Base-by-base conservation (phyloP, 441 rosid genomes). In the Pelargonium fulgidum region DNA sequence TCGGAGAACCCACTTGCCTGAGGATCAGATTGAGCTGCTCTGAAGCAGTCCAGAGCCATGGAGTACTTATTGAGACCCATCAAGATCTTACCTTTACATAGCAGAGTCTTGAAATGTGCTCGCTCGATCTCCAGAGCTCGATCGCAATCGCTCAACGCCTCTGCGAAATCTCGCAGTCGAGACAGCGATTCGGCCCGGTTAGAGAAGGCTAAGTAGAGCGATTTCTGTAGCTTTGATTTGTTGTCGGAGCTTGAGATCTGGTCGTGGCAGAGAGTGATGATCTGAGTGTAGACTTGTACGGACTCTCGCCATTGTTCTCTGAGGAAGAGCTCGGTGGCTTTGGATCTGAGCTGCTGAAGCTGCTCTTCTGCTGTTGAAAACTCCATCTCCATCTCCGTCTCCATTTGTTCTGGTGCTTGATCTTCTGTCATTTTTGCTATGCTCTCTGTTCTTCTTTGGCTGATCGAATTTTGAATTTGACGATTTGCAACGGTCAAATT, bases 261-360 rank as follows among this genome's bases (percentile, higher is more conserved):
- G 58, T 44, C 69, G 20, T 77, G 79, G 77, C 90, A 87, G 52
- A 89, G 85, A 70, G 72, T 58, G 81, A 91, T 84, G 81, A 86
- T 77, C 66, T 78, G 81, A 22, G 93, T 76, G 81, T 88, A 93
- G 73, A 81, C 65, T 33, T 72, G 74, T 12, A 87, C 76, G 45
- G 96, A 88, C 9, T 85, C 89, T 12, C 72, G 70, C 97, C 97
- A 93, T 79, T 91, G 89, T 84, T 91, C 96, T 11, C 90, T 77
- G 45, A 90, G 87, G 71, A 90, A 83, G 66, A 85, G 91, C 85
- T 91, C 97, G 0, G 86, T 81, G 48, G 96, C 98, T 78, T 83
- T 88, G 9, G 85, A 80, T 79, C 97, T 77, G 64, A 93, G 87
- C 73, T 78, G 83, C 67, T 85, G 94, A 82, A 89, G 67, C 61